These are phyloP conservation scores for Annulohypoxylon bovei DNA, from an alignment of 495 filamentous ascomycete genomes.

Conservation along the genomic window DNA sequence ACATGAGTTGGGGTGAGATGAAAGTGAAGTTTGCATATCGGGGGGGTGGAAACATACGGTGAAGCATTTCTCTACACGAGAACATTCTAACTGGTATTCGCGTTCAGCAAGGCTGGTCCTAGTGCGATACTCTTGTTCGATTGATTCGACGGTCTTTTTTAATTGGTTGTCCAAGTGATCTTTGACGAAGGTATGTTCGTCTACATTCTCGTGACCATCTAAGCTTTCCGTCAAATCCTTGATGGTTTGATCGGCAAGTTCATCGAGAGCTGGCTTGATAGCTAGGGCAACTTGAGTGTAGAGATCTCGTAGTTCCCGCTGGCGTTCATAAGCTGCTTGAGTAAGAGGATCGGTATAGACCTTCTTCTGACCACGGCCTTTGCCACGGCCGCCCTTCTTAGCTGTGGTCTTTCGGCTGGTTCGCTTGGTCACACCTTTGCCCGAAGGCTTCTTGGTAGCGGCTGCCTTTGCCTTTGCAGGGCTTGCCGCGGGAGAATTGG, in stretches of 20 bases:
- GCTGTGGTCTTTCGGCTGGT: conserved; percentile 45
- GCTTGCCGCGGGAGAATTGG: conserved; percentile 44
- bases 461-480: conserved; percentile 46
- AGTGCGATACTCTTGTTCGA: conserved; percentile 24
- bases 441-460: conserved; percentile 31
- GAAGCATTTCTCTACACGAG: conserved; percentile 25
- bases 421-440: conserved; percentile 42
- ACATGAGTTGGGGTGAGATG: neutral
- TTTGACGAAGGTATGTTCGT: conserved; percentile 45
- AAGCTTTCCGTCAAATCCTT: conserved; percentile 48
- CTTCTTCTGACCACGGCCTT: conserved; percentile 56
- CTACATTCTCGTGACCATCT: conserved; percentile 44
- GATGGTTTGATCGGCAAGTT: conserved; percentile 54
- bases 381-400: conserved; percentile 47
- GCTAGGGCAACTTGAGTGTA: conserved; percentile 49
- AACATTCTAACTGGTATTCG: conserved; percentile 23
- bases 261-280: conserved; percentile 55
- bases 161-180: conserved; percentile 47
- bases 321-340: conserved; percentile 60
- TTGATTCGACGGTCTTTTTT: conserved; percentile 27
- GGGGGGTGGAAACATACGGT: conserved; percentile 31
- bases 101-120: conserved; percentile 30
- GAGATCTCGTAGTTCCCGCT: conserved; percentile 52
- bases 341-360: conserved; percentile 49
- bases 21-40: neutral